phyloP scores from a whole-genome alignment of 164 flowering plant genomes.

The Vitis rotundifolia region DNA sequence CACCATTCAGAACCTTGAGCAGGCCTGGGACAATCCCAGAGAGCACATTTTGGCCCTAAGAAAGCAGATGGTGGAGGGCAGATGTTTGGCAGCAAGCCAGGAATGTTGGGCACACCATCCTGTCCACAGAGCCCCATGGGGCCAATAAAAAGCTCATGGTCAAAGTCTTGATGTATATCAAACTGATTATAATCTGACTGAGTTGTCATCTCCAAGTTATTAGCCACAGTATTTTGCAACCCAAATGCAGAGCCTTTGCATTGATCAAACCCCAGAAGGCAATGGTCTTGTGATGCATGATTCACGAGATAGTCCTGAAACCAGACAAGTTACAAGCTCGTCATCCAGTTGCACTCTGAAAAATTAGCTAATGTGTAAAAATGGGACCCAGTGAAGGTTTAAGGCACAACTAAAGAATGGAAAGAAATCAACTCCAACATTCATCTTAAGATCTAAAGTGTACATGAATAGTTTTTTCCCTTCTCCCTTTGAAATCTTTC shows the following conservation, averaged over 20 bases:
- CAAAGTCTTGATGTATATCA: conserved; percentile 44
- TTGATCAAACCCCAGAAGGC: conserved; percentile 38
- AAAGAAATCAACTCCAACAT: too few species aligned
- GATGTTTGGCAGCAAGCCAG: conserved; percentile 51
- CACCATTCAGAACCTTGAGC: conserved; percentile 82
- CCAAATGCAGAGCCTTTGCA: conserved; percentile 33
- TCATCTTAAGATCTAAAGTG: too few species aligned
- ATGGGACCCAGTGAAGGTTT: too few species aligned
- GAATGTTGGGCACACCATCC: conserved; percentile 40
- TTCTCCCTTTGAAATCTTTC: too few species aligned
- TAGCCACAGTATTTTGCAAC: conserved; percentile 26
- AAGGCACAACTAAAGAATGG: too few species aligned
- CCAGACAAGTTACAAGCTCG: conserved; percentile 5
- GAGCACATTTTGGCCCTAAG: conserved; percentile 95
- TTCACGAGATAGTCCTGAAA: conserved; percentile 43
- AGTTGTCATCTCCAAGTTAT: conserved; percentile 30
- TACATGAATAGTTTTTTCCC: too few species aligned
- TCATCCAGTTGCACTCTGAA: too few species aligned
- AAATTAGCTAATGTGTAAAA: too few species aligned
- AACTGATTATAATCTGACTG: conserved; percentile 47
- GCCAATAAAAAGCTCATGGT: conserved; percentile 4
- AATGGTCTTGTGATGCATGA: conserved; percentile 32
- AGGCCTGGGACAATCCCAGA: conserved; percentile 99
- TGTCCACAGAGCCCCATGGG: conserved; percentile 29
- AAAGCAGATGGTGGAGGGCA: conserved; percentile 94